Base-by-base conservation (phyloP, 768 basidiomycete species). In the Serendipita sp. region DNA sequence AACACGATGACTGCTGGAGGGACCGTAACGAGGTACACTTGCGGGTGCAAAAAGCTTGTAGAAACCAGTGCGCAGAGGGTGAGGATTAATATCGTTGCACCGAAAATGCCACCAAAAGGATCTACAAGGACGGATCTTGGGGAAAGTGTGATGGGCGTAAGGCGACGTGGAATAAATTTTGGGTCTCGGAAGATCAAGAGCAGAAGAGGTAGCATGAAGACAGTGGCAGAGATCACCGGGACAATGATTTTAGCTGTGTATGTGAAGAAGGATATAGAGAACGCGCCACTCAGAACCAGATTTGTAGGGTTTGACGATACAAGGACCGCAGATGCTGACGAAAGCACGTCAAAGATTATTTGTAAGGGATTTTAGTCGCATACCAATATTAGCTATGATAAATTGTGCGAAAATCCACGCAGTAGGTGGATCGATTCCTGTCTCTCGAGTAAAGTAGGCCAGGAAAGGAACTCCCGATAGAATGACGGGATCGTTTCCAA, bases 401-500 rank as follows among this genome's bases (percentile, higher is more conserved):
- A 80, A 80, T 65, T 79, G 77, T 35, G 74, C 72, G 68, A 77
- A 78, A 3, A 77, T 70, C 73, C 74, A 80, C 0, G 76, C 74
- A 0, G 72, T 70, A 0, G 78, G 74, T 2, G 73, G 73, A 15
- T 67, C 63, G 65, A 78, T 75, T 74, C 74, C 79, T 1, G 85
- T 80, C 8, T 85, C 85, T 36, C 82, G 73, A 0, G 92, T 94
- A 70, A 91, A 91, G 70, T 96, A 96, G 3, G 85, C 87, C 36
- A 96, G 75, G 73, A 97, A 96, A 0, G 86, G 85, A 0, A 93
- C 95, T 1, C 92, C 93, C 11, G 88, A 90, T 56, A 97, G 80
- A 65, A 96, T 89, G 71, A 98, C 83, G 0, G 94, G 94, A 74
- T 97, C 91, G 70, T 96, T 96, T 3, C 93, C 94, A n/a, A 96